A percentile compares a stretch with the other conserved stretches of the same genome.
Conservation (phyloP, 257 asterid species). For the Lantana camara region DNA sequence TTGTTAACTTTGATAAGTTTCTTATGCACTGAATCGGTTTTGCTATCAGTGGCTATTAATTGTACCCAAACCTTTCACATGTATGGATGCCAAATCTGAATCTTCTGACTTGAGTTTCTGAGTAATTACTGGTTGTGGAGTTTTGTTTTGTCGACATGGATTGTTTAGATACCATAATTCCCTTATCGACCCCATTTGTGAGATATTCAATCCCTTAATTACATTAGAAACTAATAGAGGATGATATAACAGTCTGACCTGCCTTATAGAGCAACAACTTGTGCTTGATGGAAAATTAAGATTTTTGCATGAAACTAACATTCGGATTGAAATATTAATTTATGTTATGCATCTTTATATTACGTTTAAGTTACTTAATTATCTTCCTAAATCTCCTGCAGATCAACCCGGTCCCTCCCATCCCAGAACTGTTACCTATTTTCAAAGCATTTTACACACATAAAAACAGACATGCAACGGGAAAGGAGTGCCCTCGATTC, state of each 20-base stretch:
- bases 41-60: not conserved
- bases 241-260: not conserved
- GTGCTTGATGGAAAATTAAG: slow-evolving; percentile 18
- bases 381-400: slow-evolving; percentile 21
- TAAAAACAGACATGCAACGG: slow-evolving; percentile 58
- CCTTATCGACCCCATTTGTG: slow-evolving; percentile 9
- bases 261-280: not conserved
- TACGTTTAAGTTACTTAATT: not conserved
- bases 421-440: slow-evolving; percentile 10
- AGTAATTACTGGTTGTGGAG: slow-evolving; percentile 3
- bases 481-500: slow-evolving; percentile 63
- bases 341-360: not conserved
- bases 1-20: slow-evolving; percentile 8
- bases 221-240: not conserved
- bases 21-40: slow-evolving; percentile 3
- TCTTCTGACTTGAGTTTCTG: not conserved
- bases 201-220: not conserved
- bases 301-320: not conserved
- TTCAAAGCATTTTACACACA: slow-evolving; percentile 9
- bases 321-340: not conserved
- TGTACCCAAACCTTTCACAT: not conserved
- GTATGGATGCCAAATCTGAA: not conserved
- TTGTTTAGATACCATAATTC: not conserved
- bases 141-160: not conserved
- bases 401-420: slow-evolving; percentile 23